Evolutionary conservation across 176 grass and related monocot genomes (phyloP).

Genomic region (Oryza nivara): DNA sequence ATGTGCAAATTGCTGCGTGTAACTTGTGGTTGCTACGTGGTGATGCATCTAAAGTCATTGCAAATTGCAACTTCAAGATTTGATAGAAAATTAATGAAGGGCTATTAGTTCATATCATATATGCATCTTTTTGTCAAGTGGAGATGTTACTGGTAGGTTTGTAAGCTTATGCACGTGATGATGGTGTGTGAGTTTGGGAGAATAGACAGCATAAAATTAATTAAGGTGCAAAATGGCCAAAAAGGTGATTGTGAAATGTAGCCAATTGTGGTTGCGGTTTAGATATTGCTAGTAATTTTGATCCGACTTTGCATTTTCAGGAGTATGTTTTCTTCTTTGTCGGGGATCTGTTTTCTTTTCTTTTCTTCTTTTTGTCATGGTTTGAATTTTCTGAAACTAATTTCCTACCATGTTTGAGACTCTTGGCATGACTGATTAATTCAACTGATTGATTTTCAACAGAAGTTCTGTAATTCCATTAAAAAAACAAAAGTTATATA

Average conservation of each 20-base stretch:
- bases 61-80: slow-evolving; percentile 35
- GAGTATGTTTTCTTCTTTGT: neutral
- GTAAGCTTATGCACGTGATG: slow-evolving; percentile 43
- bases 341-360: too few species aligned
- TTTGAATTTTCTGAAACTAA: neutral
- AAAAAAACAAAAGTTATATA: too few species aligned
- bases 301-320: neutral
- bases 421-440: too few species aligned
- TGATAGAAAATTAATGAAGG: slow-evolving; percentile 12
- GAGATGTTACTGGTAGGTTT: neutral
- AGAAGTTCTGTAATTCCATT: too few species aligned
- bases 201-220: slow-evolving; percentile 3
- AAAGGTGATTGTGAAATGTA: slow-evolving; percentile 37
- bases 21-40: slow-evolving; percentile 38
- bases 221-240: neutral
- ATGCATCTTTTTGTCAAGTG: slow-evolving; percentile 40
- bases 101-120: too few species aligned
- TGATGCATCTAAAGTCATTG: neutral
- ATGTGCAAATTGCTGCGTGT: slow-evolving; percentile 41
- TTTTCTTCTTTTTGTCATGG: too few species aligned
- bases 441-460: too few species aligned
- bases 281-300: neutral
- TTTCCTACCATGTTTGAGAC: too few species aligned
- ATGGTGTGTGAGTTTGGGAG: slow-evolving; percentile 25
- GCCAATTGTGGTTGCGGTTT: slow-evolving; percentile 21